Percentiles rank a stretch among this genome's conserved stretches.
Conservation (phyloP, 177 flowering plant species). For the Tripterygium wilfordii region DNA sequence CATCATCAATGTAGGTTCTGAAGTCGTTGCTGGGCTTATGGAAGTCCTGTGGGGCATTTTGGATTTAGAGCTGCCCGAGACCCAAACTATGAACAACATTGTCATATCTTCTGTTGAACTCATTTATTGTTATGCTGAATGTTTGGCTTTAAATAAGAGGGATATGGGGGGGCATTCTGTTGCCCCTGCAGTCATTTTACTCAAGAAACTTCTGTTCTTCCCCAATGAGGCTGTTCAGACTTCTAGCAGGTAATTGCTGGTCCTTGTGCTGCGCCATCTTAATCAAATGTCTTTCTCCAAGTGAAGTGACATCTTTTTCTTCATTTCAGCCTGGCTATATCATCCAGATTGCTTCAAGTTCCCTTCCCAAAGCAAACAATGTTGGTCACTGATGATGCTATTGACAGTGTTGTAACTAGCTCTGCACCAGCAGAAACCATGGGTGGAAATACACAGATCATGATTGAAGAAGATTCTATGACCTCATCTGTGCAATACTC, state of each 20-base stretch:
- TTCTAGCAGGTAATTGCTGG: constrained; percentile 73
- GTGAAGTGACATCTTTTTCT: constrained; percentile 6
- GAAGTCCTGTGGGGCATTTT: constrained; percentile 94
- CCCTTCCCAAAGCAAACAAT: constrained; percentile 98
- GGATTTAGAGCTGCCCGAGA: constrained; percentile 89
- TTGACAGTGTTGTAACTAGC: constrained; percentile 44
- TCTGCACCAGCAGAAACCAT: constrained; percentile 45
- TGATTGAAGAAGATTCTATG: constrained; percentile 90
- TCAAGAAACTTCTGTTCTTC: constrained; percentile 83
- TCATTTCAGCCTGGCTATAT: constrained; percentile 87
- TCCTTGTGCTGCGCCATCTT: not conserved
- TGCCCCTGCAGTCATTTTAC: constrained; percentile 78
- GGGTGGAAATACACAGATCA: constrained; percentile 63
- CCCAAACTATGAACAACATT: constrained; percentile 90
- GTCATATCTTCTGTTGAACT: constrained; percentile 93
- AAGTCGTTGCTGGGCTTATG: constrained; percentile 91
- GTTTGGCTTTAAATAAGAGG: constrained; percentile 72
- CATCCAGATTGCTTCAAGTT: constrained; percentile 98
- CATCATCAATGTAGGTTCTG: constrained; percentile 59
- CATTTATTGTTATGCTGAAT: constrained; percentile 95
- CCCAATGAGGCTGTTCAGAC: constrained; percentile 89
- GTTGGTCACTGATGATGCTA: constrained; percentile 73
- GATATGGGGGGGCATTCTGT: constrained; percentile 55
- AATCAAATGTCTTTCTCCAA: not conserved
- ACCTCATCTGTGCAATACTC: constrained; percentile 96